Conservation (phyloP, 169 alveolate species). For the Babesia gibsoni region DNA sequence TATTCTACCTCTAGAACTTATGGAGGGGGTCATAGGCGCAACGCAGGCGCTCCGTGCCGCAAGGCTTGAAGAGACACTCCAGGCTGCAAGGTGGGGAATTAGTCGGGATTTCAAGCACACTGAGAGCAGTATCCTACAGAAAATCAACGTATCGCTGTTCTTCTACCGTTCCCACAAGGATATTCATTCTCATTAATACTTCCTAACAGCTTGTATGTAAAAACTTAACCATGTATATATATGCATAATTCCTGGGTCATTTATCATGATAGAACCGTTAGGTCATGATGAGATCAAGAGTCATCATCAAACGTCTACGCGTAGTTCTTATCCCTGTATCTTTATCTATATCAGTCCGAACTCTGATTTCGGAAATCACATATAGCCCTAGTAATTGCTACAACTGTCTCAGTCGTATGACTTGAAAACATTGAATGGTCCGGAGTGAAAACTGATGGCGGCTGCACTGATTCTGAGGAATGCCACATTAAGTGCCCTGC, state of each 20-base stretch:
- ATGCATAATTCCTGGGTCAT: no score
- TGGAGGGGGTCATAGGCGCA: constrained; percentile 26
- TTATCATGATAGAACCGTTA: background rate
- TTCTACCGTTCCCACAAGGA: constrained; percentile 1
- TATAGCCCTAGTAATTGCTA: no score
- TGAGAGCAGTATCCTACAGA: constrained; percentile 3
- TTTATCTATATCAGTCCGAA: no score
- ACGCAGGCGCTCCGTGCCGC: constrained; percentile 41
- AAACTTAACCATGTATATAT: background rate
- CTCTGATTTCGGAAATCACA: no score
- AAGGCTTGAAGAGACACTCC: constrained; percentile 56
- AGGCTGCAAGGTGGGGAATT: constrained; percentile 50
- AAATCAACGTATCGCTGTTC: constrained; percentile 16
- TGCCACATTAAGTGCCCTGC: no score
- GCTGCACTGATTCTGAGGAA: no score
- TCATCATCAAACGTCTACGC: no score
- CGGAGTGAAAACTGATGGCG: no score
- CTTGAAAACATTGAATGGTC: no score
- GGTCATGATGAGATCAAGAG: background rate
- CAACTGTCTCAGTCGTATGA: no score
- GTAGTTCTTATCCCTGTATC: no score
- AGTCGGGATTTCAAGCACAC: constrained; percentile 6
- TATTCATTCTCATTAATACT: background rate
- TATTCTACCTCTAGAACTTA: constrained; percentile 33
- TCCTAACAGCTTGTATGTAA: background rate